Evolutionary conservation across 208 protist species (phyloP), one percentile per base, ranked within the genome.

Genomic region (Crithidia fasciculata): DNA sequence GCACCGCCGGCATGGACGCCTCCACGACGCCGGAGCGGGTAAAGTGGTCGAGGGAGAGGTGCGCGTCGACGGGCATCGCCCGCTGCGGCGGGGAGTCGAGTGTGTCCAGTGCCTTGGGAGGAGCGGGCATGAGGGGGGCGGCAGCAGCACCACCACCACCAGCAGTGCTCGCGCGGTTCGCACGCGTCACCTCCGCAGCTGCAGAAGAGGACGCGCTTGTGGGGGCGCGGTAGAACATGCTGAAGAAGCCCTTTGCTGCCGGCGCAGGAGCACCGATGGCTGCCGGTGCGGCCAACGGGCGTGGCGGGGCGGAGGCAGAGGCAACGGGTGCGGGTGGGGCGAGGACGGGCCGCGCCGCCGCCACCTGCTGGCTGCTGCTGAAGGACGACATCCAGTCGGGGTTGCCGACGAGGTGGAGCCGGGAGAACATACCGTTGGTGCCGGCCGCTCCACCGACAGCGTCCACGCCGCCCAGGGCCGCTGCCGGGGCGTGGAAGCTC

Each of bases 371-470:
- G 55, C 37, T 75, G 19, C 50, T 74, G 16, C 76, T 77, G 55
- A 91, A 78, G 6, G 84, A 82, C 4, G 78, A 69, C 65, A 89
- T 83, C 87, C 87, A 91, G 61, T 91, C 87, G 7, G 77, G 81
- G 77, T 84, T 91, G 57, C 78, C 72, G 44, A 76, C 70, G 43
- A 86, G 80, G 58, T 85, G 87, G n/a, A 89, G 68, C 15, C 77
- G 76, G 2, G 83, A 66, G 44, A 85, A 83, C 43, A 63, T 66
- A 62, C 81, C 44, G 52, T 53, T 72, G 37, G 62, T 77, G 44
- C 41, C 19, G 41, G 60, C 4, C 19, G 37, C 41, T 44, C 47
- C 28, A 28, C 28, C 28, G 28, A 28, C 63, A 18, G 63, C 13
- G 53, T 74, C 60, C 45, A 57, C 28, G 12, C 67, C 45, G 0